Percentiles rank a stretch among this genome's conserved stretches.
phyloP scores from a whole-genome alignment of 1,284 basidiomycete species.

The Puccinia hordei region DNA sequence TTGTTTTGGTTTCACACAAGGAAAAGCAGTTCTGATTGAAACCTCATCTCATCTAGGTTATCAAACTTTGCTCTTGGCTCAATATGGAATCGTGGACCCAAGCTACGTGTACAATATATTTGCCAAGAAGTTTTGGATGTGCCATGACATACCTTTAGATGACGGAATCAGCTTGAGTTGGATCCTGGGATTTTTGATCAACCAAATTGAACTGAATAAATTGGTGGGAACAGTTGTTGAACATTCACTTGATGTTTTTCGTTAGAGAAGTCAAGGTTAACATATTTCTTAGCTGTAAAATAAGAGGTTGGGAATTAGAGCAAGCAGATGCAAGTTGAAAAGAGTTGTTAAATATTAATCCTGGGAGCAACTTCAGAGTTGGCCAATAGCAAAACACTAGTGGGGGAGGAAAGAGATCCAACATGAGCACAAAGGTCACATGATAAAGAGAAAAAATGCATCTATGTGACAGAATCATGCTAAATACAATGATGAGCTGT shows the following conservation, averaged over 20 bases:
- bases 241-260: background rate
- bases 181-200: constrained; percentile 46
- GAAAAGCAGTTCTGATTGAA: background rate
- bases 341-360: too few species aligned
- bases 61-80: constrained; percentile 40
- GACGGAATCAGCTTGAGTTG: constrained; percentile 49
- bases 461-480: too few species aligned
- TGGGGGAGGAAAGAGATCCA: too few species aligned
- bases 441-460: too few species aligned
- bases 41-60: constrained; percentile 25
- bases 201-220: constrained; percentile 39
- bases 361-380: too few species aligned
- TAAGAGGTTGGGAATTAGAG: too few species aligned
- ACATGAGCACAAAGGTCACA: too few species aligned
- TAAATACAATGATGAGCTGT: too few species aligned
- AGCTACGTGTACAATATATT: constrained; percentile 25
- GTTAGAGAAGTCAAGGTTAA: too few species aligned
- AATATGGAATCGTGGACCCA: constrained; percentile 46
- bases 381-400: too few species aligned
- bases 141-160: constrained; percentile 39
- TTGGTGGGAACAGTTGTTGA: background rate
- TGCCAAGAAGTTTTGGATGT: background rate
- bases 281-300: too few species aligned
- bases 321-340: too few species aligned
- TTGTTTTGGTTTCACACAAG: background rate